These are phyloP conservation scores for Penicillium hesseltinei DNA, from an alignment of 2,329 filamentous ascomycete genomes.

Conservation along the genomic window DNA sequence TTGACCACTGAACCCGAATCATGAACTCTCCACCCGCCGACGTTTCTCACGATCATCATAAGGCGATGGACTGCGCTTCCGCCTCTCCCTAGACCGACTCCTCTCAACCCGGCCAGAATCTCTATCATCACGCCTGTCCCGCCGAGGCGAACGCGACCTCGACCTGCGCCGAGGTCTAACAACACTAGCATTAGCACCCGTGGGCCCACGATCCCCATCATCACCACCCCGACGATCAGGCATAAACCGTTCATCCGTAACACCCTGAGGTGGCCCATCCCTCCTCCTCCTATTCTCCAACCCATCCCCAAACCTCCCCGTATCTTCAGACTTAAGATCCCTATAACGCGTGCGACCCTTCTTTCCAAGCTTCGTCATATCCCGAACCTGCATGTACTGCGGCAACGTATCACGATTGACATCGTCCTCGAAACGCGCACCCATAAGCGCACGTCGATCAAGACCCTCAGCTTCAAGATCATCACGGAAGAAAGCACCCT, in stretches of 20 bases:
- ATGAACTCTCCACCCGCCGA: conserved; percentile 34
- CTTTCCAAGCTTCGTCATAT: conserved; percentile 89
- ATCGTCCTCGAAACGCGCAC: conserved; percentile 77
- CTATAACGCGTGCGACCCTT: conserved; percentile 89
- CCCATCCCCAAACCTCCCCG: conserved; percentile 70
- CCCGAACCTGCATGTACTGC: conserved; percentile 86
- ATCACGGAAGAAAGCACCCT: conserved; percentile 91
- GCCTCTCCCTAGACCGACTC: conserved; percentile 49
- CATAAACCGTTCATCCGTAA: conserved; percentile 48
- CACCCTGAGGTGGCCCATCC: conserved; percentile 36
- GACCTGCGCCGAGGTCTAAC: conserved; percentile 40
- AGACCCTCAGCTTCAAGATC: conserved; percentile 73
- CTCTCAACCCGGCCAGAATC: conserved; percentile 33
- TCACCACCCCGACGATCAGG: conserved; percentile 43
- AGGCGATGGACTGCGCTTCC: conserved; percentile 45
- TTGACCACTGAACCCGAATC: conserved; percentile 7
- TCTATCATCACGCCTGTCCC: conserved; percentile 41
- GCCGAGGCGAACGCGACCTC: conserved; percentile 51
- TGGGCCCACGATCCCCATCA: conserved; percentile 34
- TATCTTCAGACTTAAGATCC: conserved; percentile 87
- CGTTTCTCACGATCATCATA: conserved; percentile 45
- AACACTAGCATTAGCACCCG: conserved; percentile 47
- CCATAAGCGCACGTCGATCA: conserved; percentile 80
- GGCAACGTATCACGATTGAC: conserved; percentile 82
- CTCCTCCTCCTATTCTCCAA: conserved; percentile 28